Base-by-base conservation (phyloP, 768 basidiomycete species). In the Macrocybe gigantea region DNA sequence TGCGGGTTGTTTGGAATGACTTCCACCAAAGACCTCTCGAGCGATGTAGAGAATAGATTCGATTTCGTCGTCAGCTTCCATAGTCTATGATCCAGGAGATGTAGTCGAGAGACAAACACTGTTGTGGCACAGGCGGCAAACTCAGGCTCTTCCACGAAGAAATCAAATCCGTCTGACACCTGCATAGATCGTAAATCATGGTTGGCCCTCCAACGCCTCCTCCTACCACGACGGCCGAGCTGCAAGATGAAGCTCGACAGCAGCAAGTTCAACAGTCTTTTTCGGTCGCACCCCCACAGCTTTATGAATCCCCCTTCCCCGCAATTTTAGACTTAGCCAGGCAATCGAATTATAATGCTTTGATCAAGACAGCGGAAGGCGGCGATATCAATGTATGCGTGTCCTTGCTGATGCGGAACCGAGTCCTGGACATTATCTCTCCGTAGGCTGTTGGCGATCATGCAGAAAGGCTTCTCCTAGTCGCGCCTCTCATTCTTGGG, bases 21-120 rank as follows among this genome's bases (percentile, higher is more conserved):
- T 65, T 70, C 61, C 57, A 92, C 92, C 91, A 73, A 88, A 93
- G 45, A 94, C 76, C 71, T 94, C 93, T 36, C 93, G 76, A n/a
- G 81, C 85, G 53, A 95, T 83, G 65, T 90, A 93, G 34, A 96
- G 71, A 56, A 94, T 79, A 40, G 90, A 91, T 65, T 94, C 87
- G 50, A 94, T 85, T 60, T 93, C 91, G 50, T 93, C 89, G 49
- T 80, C 77, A 50, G 60, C 54, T 40, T 84, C 78, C 77, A 83
- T 84, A 33, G 41, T 56, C 49, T 37, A 29, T n/a, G 49, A 36
- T 47, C 45, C 44, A n/a, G 14, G 39, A 34, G 44, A 33, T 47
- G 40, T 32, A 43, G 30, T 49, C 33, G 34, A 46, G 14, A 14
- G 29, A 41, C n/a, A 36, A 22, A 33, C 31, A 38, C n/a, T 46